These are phyloP conservation scores for Pseudocercospora ulei DNA, from an alignment of 2,329 filamentous ascomycete species.

Conservation along the genomic window DNA sequence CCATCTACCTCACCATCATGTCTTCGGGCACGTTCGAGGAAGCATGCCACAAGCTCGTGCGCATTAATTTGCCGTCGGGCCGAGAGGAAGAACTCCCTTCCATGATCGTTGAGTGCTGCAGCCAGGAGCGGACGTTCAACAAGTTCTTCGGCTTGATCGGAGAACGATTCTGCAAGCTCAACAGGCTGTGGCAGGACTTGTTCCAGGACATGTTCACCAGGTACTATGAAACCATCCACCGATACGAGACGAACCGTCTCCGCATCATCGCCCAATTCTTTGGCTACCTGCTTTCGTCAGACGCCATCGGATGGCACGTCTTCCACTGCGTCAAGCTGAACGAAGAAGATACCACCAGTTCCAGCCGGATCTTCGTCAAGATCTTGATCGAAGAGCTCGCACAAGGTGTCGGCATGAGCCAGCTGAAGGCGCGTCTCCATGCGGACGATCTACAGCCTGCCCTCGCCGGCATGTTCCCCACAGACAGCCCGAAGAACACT, in stretches of 20 bases:
- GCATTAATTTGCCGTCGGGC: slow-evolving; percentile 71
- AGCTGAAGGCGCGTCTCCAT: slow-evolving; percentile 63
- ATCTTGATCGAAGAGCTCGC: slow-evolving; percentile 89
- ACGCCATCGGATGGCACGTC: slow-evolving; percentile 87
- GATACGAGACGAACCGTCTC: slow-evolving; percentile 88
- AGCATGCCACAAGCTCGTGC: slow-evolving; percentile 90
- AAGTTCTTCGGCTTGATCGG: slow-evolving; percentile 95
- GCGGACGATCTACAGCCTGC: slow-evolving; percentile 70
- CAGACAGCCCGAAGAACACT: slow-evolving; percentile 77
- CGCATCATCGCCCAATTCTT: slow-evolving; percentile 95
- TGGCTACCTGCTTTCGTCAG: slow-evolving; percentile 75
- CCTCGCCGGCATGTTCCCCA: slow-evolving; percentile 80
- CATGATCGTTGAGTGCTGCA: slow-evolving; percentile 96
- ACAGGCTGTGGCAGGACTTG: slow-evolving; percentile 84
- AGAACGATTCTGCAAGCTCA: slow-evolving; percentile 91
- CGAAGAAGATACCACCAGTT: slow-evolving; percentile 93
- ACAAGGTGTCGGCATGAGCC: slow-evolving; percentile 75
- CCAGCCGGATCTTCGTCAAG: slow-evolving; percentile 96
- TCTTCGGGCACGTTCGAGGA: slow-evolving; percentile 93
- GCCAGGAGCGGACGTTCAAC: slow-evolving; percentile 91
- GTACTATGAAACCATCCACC: slow-evolving; percentile 95
- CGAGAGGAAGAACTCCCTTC: slow-evolving; percentile 83
- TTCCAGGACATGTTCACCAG: slow-evolving; percentile 84
- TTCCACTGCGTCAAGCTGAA: slow-evolving; percentile 78
- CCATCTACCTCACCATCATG: slow-evolving; percentile 97